These are phyloP conservation scores for Colletotrichum lentis DNA, from an alignment of 2,329 filamentous ascomycete genomes.

Conservation along the genomic window DNA sequence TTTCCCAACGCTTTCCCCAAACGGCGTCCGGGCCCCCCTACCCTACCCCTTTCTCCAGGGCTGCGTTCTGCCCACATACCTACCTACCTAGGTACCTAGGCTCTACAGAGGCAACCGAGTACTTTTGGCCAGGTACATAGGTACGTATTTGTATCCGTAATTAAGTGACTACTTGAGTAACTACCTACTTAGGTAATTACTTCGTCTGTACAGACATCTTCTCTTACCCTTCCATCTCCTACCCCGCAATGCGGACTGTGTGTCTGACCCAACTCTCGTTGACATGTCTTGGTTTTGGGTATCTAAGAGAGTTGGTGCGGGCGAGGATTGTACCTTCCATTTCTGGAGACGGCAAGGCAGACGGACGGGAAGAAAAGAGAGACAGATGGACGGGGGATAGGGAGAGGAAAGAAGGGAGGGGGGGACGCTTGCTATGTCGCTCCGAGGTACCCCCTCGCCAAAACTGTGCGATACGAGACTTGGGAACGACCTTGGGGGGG, in stretches of 20 bases:
- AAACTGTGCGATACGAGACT: neutral
- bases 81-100: neutral
- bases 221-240: neutral
- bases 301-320: neutral
- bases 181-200: no score
- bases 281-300: neutral
- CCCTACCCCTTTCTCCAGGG: slow-evolving; percentile 12
- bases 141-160: no score
- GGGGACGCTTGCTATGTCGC: no score
- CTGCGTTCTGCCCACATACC: neutral
- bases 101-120: no score
- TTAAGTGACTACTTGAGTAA: no score
- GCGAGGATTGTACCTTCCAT: neutral
- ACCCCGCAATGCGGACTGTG: slow-evolving; percentile 27
- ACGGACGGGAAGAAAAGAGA: no score
- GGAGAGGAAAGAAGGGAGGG: no score
- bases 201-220: neutral
- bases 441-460: neutral
- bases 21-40: neutral
- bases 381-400: no score
- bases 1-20: slow-evolving; percentile 19
- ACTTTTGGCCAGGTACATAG: no score
- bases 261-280: neutral
- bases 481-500: neutral
- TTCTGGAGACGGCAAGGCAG: neutral